Evolutionary conservation across 2,329 filamentous ascomycete genomes (phyloP), one percentile per base, ranked within the genome.

Genomic region (Aspergillus jensenii): DNA sequence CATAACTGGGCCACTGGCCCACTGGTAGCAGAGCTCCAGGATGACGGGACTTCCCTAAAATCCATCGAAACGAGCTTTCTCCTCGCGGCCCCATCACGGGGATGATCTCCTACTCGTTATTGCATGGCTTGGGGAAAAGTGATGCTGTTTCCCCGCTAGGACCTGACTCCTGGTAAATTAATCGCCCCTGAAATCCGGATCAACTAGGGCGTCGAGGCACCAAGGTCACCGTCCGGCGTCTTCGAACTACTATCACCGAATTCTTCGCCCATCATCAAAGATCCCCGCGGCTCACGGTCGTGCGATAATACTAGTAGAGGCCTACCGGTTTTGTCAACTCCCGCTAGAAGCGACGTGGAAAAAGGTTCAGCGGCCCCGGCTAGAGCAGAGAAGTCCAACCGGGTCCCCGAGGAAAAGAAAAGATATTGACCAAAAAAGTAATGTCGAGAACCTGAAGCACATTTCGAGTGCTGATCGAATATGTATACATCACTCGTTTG

Each of bases 271-370:
- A 41, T 31, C 44, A 31, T 25, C 23, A 27, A 31, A 25, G 31
- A n/a, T 15, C 25, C 25, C 5, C n/a, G 45, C 25, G 39, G 49
- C 49, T 31, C 37, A 19, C 6, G 11, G n/a, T 51, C 17, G 45
- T n/a, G 9, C 6, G 27, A 40, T 31, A 31, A 31, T 31, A 31
- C 27, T 2, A 31, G 27, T 41, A 40, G 44, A 5, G 15, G 55
- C 55, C n/a, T 39, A 44, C 14, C 49, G 21, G 25, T 33, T 58
- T 52, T 21, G 12, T 23, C 25, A 17, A 21, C 35, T 48, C 39
- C 43, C 56, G 56, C 56, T 58, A 50, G 44, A 53, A 58, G 56
- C 51, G 56, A 53, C 35, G 46, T 50, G 25, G 45, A 47, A 53
- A 58, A 25, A 50, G 48, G 35, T 14, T 43, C 17, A 27, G 37